Base-by-base conservation (phyloP, 192 early-diverging fungal genomes). In the Coemansia furcata region DNA sequence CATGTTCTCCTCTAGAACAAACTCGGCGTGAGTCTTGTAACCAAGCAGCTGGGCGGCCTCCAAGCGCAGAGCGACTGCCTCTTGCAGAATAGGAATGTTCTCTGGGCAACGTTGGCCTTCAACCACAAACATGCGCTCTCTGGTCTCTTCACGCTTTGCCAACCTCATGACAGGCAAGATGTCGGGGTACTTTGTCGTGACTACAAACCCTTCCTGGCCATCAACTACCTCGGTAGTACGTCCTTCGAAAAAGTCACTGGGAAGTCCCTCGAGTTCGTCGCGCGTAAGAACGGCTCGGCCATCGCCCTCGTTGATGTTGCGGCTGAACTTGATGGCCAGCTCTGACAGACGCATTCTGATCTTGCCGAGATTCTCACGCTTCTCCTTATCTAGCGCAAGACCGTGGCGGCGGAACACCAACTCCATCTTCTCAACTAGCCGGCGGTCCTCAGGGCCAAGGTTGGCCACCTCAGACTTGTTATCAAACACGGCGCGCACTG, bases 1-100 rank as follows among this genome's bases (percentile, higher is more conserved):
- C 94, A 95, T 95, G 58, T 89, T 89, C 47, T 86, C 83, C 64
- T 94, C 90, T n/a, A 94, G 78, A 15, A 86, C 79, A 67, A 84
- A 93, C 30, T 83, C 84, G 12, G 91, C 89, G 68, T 95, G 92
- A 23, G 79, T 86, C 47, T 73, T 69, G 76, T 89, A 94, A 6
- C 92, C 93, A 4, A 93, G 72, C 52, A 95, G 67, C 55, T 74
- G 67, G 23, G 87, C 83, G 17, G 78, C 77, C 52, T 87, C 67
- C 7, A 81, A 79, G n/a, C 87, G 87, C 57, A 86, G 67, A 30
- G 68, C 55, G 49, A 87, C 74, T 12, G 86, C 85, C 49, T 89
- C 83, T 71, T 89, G 84, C 54, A 91, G 62, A 40, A 90, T 58
- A 15, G 66, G 77, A 46, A 89, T 66, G 67, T 92, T 92, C 33